phyloP scores from a whole-genome alignment of 352 stramenopile species.

The Thalassiosira sp. region DNA sequence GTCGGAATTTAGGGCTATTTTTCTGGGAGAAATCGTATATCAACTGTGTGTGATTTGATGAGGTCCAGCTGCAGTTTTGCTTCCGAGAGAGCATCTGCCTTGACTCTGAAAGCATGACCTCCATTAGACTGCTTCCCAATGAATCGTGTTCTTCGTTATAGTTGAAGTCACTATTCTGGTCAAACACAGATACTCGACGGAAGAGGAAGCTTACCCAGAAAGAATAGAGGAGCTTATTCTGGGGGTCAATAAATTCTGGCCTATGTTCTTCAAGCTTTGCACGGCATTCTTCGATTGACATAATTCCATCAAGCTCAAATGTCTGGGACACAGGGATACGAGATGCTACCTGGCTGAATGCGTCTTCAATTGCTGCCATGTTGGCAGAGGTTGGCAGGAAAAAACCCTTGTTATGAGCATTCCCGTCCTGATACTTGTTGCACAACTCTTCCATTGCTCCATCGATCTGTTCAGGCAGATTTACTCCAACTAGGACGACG shows the following conservation, averaged over 20 bases:
- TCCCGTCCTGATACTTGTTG: slow-evolving; percentile 37
- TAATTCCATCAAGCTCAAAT: slow-evolving; percentile 60
- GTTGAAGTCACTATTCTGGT: slow-evolving; percentile 60
- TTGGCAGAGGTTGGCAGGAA: slow-evolving; percentile 51
- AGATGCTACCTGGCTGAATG: slow-evolving; percentile 36
- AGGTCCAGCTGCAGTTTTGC: slow-evolving; percentile 44
- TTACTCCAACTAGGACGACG: slow-evolving; percentile 53
- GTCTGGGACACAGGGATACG: slow-evolving; percentile 56
- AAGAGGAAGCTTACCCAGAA: slow-evolving; percentile 62
- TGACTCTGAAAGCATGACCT: slow-evolving; percentile 62
- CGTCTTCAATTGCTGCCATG: slow-evolving; percentile 39
- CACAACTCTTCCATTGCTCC: slow-evolving; percentile 43
- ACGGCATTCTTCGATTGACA: slow-evolving; percentile 47
- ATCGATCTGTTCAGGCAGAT: slow-evolving; percentile 27
- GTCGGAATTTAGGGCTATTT: slow-evolving; percentile 50
- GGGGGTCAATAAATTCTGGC: slow-evolving; percentile 32
- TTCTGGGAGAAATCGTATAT: slow-evolving; percentile 59
- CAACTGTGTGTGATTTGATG: slow-evolving; percentile 52
- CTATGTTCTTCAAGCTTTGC: slow-evolving; percentile 45
- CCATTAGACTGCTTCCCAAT: slow-evolving; percentile 66
- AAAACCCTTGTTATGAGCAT: slow-evolving; percentile 39
- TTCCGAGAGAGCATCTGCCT: slow-evolving; percentile 36
- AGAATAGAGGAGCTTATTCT: slow-evolving; percentile 43
- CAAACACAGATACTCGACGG: slow-evolving; percentile 54
- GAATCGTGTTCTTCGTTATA: slow-evolving; percentile 49